phyloP scores from a whole-genome alignment of 306 rosid genomes.

The Luffa aegyptiaca region DNA sequence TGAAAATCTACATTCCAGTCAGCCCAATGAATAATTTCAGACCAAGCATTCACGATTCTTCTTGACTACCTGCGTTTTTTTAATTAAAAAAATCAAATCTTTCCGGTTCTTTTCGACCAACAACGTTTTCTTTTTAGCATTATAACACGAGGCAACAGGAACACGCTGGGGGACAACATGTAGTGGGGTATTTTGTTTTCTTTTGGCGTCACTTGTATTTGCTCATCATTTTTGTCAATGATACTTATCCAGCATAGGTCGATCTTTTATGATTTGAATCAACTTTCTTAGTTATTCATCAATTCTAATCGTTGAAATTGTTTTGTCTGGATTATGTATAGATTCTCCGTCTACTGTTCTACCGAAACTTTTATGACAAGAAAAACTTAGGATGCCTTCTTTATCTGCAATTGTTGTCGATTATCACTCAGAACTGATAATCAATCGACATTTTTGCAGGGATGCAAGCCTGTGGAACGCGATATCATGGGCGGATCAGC shows the following conservation, averaged over 20 bases:
- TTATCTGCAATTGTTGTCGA: neutral
- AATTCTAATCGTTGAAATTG: neutral
- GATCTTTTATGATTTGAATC: neutral
- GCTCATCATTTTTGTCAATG: neutral
- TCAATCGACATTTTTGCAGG: conserved; percentile 21
- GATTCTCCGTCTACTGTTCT: neutral
- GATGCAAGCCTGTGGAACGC: conserved; percentile 39
- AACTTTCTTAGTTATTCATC: neutral
- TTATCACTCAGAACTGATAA: neutral
- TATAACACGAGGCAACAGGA: conserved; percentile 3
- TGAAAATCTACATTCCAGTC: neutral
- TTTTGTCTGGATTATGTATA: neutral
- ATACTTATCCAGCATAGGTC: neutral
- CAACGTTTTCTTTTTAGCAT: conserved; percentile 2
- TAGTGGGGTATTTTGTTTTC: conserved; percentile 8
- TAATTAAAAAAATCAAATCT: neutral
- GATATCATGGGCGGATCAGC: conserved; percentile 49
- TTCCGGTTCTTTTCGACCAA: neutral
- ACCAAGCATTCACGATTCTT: conserved; percentile 1
- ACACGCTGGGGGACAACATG: conserved; percentile 11
- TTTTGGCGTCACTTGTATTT: conserved; percentile 11
- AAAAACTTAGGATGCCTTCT: neutral
- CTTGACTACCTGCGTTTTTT: neutral
- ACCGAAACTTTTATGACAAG: neutral
- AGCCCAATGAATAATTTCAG: neutral